These are phyloP conservation scores for Verticillium klebahnii DNA, from an alignment of 2,329 filamentous ascomycete genomes.

Conservation along the genomic window DNA sequence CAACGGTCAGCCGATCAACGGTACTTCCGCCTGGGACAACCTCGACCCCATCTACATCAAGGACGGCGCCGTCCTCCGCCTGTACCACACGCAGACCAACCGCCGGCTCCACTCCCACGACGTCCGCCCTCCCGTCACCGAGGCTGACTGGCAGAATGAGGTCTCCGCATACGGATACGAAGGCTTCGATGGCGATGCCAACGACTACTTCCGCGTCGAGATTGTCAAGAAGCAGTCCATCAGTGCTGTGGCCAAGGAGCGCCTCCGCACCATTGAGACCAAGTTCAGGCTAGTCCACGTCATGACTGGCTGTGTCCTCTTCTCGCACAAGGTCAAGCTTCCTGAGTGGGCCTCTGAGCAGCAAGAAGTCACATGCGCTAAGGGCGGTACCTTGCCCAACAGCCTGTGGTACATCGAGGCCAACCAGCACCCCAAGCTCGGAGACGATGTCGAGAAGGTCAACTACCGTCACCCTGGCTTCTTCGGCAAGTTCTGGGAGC, in stretches of 20 bases:
- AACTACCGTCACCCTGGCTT: slow-evolving; percentile 95
- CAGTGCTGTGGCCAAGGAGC: slow-evolving; percentile 71
- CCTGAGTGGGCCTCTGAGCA: slow-evolving; percentile 98
- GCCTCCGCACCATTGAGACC: slow-evolving; percentile 87
- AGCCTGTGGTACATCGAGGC: slow-evolving; percentile 95
- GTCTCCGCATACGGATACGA: slow-evolving; percentile 97
- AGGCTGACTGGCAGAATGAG: slow-evolving; percentile 93
- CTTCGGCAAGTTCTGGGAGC: slow-evolving; percentile 95
- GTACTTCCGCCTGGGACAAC: slow-evolving; percentile 79
- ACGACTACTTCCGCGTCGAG: slow-evolving; percentile 91
- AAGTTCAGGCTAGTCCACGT: slow-evolving; percentile 94
- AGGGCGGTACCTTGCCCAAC: slow-evolving; percentile 87
- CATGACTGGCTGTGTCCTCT: slow-evolving; percentile 94
- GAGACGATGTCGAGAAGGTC: slow-evolving; percentile 77
- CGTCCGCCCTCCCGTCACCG: slow-evolving; percentile 77
- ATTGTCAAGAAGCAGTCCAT: slow-evolving; percentile 89
- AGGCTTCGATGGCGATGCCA: slow-evolving; percentile 93
- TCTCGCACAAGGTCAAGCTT: slow-evolving; percentile 98
- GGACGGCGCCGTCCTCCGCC: slow-evolving; percentile 73
- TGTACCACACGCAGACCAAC: slow-evolving; percentile 80
- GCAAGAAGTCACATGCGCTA: slow-evolving; percentile 97
- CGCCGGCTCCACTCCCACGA: slow-evolving; percentile 95
- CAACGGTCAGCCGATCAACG: slow-evolving; percentile 72
- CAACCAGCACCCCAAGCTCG: slow-evolving; percentile 78
- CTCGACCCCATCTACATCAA: slow-evolving; percentile 65